Base-by-base conservation (phyloP, 495 filamentous ascomycete species). In the Lophium mytilinum region DNA sequence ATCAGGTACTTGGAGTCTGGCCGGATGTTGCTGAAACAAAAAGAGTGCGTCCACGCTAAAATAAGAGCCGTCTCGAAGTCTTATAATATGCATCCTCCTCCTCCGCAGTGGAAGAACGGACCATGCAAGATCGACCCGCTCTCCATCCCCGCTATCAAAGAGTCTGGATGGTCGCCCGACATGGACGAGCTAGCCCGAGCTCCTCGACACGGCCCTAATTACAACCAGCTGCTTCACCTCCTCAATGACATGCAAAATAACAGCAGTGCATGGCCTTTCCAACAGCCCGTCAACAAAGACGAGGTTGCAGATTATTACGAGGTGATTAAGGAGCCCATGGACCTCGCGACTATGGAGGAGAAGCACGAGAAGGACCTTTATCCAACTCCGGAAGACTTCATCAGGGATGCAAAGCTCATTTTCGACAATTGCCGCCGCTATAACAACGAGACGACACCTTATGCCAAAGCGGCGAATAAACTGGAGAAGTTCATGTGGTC, bases 251-350 rank as follows among this genome's bases (percentile, higher is more conserved):
- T 98, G 76, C 91, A 96, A 70, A 97, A 96, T 67, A 89, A 94
- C 70, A 81, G 81, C 60, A 83, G 84, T 9, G 85, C 88, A 11
- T 97, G 94, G 93, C 94, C 94, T 1, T 97, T 98, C 75, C 80
- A 90, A 8, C 82, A 89, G 47, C 93, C 93, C 4, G 93, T 98
- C 56, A 96, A 95, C 63, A 83, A 85, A 56, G 93, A 98, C 57
- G 93, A 97, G 60, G 93, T 98, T 0, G 81, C 85, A 0, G 94
- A 98, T 68, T 98, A 98, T 75, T 98, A 97, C 75, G 89, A 95
- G 61, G 92, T 97, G 39, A 97, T 98, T 75, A 87, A 90, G 69
- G 89, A 96, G 71, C 94, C 93, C 11, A 98, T 98, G 93, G 93
- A 98, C 69, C 75, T 98, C 40, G 83, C 79, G 30, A 96, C 92